Conservation (phyloP, 352 stramenopile genomes). For the Globisporangium polare region DNA sequence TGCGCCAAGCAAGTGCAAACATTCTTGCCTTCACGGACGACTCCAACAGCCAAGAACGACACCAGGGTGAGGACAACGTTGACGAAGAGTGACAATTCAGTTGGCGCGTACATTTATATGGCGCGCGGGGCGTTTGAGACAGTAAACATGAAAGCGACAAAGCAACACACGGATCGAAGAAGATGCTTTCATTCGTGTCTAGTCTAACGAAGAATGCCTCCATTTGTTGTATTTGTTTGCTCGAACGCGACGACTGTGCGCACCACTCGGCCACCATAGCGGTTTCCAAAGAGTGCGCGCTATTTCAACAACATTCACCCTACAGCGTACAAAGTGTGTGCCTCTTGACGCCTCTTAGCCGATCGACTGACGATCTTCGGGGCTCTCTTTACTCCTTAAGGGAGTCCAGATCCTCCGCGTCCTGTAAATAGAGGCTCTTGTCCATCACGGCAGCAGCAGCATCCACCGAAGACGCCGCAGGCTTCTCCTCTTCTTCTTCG, state of each 20-base stretch:
- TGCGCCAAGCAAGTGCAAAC: constrained; percentile 53
- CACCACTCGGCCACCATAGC: background rate
- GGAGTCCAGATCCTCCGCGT: constrained; percentile 68
- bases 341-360: constrained; percentile 12
- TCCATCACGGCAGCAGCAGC: constrained; percentile 64
- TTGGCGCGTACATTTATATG: background rate
- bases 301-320: constrained; percentile 21
- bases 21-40: constrained; percentile 48
- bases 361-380: constrained; percentile 1
- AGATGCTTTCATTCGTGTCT: constrained; percentile 15
- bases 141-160: background rate
- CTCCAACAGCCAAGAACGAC: constrained; percentile 16
- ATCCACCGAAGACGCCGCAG: constrained; percentile 36
- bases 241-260: constrained; percentile 2
- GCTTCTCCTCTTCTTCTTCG: constrained; percentile 43
- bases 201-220: constrained; percentile 14
- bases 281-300: background rate
- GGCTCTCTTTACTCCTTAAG: constrained; percentile 58
- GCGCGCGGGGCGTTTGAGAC: background rate
- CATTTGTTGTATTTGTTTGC: constrained; percentile 11
- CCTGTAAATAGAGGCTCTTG: constrained; percentile 83
- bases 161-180: background rate
- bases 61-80: constrained; percentile 5
- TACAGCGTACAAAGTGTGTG: constrained; percentile 20
- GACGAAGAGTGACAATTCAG: background rate